phyloP scores from a whole-genome alignment of 1,284 basidiomycete species.

The Psilocybe mexicana region DNA sequence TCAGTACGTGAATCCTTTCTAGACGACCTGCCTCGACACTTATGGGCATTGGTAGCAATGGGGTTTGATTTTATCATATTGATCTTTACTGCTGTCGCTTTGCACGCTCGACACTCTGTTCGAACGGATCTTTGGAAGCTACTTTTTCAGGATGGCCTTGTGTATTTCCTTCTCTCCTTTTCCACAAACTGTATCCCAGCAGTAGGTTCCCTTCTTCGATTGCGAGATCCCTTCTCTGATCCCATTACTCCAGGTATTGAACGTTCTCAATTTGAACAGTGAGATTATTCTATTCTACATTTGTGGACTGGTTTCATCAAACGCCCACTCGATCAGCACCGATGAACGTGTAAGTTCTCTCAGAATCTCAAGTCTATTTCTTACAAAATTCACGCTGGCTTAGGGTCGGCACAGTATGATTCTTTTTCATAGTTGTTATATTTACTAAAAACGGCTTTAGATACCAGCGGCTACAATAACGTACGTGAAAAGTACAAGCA shows the following conservation, averaged over 20 bases:
- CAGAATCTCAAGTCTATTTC: slow-evolving; percentile 2
- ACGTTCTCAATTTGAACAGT: slow-evolving; percentile 62
- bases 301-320: slow-evolving; percentile 5
- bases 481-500: slow-evolving; percentile 36
- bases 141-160: slow-evolving; percentile 69
- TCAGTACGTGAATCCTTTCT: slow-evolving; percentile 46
- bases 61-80: slow-evolving; percentile 65
- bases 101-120: slow-evolving; percentile 50
- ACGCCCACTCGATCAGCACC: slow-evolving; percentile 37
- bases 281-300: slow-evolving; percentile 25
- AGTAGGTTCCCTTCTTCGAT: slow-evolving; percentile 38
- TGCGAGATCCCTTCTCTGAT: neutral
- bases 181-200: slow-evolving; percentile 67
- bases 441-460: slow-evolving; percentile 30
- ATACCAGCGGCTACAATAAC: slow-evolving; percentile 66
- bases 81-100: slow-evolving; percentile 50
- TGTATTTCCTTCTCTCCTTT: slow-evolving; percentile 66
- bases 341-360: slow-evolving; percentile 63
- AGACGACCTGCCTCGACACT: slow-evolving; percentile 1
- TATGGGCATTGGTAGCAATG: slow-evolving; percentile 48
- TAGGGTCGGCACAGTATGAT: slow-evolving; percentile 40
- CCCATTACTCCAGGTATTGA: slow-evolving; percentile 40
- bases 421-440: slow-evolving; percentile 8
- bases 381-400: slow-evolving; percentile 2
- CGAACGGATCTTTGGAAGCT: slow-evolving; percentile 60